Percentiles rank a stretch among this genome's conserved stretches.
Evolutionary conservation across 148 eudicot genomes (phyloP).

Genomic region (Gaultheria prostrata): DNA sequence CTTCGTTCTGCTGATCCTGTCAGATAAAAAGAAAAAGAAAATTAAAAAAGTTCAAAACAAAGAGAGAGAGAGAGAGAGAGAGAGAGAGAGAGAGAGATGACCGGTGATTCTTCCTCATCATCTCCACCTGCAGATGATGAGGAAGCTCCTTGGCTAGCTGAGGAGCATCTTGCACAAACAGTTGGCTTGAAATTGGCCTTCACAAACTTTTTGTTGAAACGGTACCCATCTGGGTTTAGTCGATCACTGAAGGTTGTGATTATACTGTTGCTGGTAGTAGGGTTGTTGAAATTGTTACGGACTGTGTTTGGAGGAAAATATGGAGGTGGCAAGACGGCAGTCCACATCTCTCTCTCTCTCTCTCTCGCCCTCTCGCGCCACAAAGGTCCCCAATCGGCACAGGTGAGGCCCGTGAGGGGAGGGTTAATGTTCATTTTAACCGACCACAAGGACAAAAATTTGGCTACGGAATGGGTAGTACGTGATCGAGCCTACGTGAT

Average conservation of each 20-base stretch:
- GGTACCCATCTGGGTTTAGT: neutral
- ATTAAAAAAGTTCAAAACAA: neutral
- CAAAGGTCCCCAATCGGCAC: constrained; percentile 33
- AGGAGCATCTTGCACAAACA: no score
- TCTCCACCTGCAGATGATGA: no score
- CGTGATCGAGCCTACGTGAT: no score
- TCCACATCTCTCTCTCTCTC: neutral
- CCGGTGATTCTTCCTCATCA: neutral
- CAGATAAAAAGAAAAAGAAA: neutral
- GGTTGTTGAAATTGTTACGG: neutral
- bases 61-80: no score
- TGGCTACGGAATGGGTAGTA: no score
- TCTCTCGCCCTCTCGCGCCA: constrained; percentile 11
- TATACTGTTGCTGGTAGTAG: neutral
- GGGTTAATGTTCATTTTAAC: neutral
- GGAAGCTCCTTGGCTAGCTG: no score
- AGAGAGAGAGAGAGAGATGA: neutral
- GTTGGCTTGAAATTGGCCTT: no score
- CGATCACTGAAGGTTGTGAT: neutral
- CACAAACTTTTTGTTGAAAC: no score
- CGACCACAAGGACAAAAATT: no score
- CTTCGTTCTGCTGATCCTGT: neutral
- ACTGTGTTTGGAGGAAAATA: neutral
- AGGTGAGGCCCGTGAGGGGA: constrained; percentile 45
- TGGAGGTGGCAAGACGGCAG: neutral